Evolutionary conservation across 2,329 filamentous ascomycete species (phyloP), one percentile per base, ranked within the genome.

Genomic region (Nigrospora sphaerica): DNA sequence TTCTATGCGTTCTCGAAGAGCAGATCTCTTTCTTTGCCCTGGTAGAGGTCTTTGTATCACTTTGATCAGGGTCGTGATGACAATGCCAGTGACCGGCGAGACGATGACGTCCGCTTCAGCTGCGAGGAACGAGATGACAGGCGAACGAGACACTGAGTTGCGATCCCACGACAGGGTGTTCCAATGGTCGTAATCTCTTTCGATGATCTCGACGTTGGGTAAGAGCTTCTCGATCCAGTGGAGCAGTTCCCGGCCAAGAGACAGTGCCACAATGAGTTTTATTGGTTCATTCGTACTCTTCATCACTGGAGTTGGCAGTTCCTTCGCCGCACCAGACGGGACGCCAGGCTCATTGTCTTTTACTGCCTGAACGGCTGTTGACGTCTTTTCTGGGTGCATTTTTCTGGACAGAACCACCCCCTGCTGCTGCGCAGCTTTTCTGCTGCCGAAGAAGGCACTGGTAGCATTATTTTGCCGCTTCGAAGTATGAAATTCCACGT

Each of bases 41-140:
- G 88, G 87, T 0, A 90, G 70, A 3, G 84, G 72, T 41, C 74
- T 78, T 57, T 95, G 91, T 38, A 83, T 85, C 23, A 86, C 73
- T 52, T 84, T 81, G 50, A 91, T 79, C 6, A 91, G 67, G 0
- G 79, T 86, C 1, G 87, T 87, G 17, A 86, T 58, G 1, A 95
- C 62, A 3, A 95, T 67, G 0, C 86, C 89, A 0, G 77, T 80
- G 0, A 70, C 72, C 0, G 87, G 81, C 0, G 87, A 87, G 6
- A 91, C 56, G 1, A 85, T 77, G 3, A 95, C 64, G 55, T 95
- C 90, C 3, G 87, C 84, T 60, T 89, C 85, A 6, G 70, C 65
- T 1, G 66, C 64, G 1, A 76, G 61, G 0, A 65, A 52, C 0
- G 69, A 72, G 4, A 56, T 49, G 3, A 65, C 48, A n/a, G 63